Evolutionary conservation across 225 moss, liverwort and hornwort species (phyloP), one percentile per base, ranked within the genome.

Genomic region (Physcomitrellopsis africana): DNA sequence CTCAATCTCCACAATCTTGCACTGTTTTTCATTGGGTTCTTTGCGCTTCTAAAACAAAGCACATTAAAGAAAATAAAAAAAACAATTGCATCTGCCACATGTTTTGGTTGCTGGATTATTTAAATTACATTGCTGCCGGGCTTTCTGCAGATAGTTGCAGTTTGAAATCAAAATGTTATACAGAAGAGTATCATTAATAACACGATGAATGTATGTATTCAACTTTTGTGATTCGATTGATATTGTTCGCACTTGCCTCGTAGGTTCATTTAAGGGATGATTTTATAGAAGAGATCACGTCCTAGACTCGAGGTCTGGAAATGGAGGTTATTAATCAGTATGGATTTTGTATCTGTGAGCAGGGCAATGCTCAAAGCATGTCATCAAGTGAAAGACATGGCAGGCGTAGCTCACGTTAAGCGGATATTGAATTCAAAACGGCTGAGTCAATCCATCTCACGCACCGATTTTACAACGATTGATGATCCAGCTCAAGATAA

Each of bases 331-430:
- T 19, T 26, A 26, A 17, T 72, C 67, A 54, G 18, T 70, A 49
- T 22, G 22, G 42, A 7, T 45, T 48, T 23, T 48, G 51, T 81
- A 9, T 18, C 69, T 58, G 32, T 37, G 32, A 74, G 77, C 79
- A 89, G 89, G 84, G 83, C 86, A 46, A 74, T 89, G 68, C 81
- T 89, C 18, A 89, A 89, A 80, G 89, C 86, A 54, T 89, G 89
- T 81, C 70, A 82, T 71, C 84, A 86, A 72, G 86, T 77, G 77
- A 86, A 84, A 26, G 89, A 89, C 26, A 73, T 37, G 60, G 72
- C 74, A 72, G 86, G 86, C 17, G 80, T 81, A 71, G 64, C 51
- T 51, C 82, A 82, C 57, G 73, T 89, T 11, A 84, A 70, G 66
- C 80, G 80, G 55, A 86, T 86, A 76, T 66, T 89, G 49, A 72